Base-by-base conservation (phyloP, 2,329 filamentous ascomycete species). In the Xylaria sp. region DNA sequence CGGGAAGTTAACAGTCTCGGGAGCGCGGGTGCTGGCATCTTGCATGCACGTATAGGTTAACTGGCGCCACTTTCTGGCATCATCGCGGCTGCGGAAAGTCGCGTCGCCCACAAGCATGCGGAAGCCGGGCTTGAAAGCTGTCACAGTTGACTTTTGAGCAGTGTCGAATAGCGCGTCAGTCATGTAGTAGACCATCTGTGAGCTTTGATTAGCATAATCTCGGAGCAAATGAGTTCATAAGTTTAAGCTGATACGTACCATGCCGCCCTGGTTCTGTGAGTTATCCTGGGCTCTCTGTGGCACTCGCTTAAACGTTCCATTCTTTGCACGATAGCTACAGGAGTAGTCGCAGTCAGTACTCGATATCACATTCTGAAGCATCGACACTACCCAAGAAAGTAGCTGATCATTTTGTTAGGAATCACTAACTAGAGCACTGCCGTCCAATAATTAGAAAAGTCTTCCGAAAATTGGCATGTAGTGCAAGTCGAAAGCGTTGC, bases 51-150 rank as follows among this genome's bases (percentile, higher is more conserved):
- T 82, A 71, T 80, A 81, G 8, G 79, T 81, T 12, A 82, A 72
- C 69, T 82, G 82, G 9, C 81, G 81, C 76, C 77, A 83, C 37
- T 80, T 80, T 41, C 77, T 65, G 4, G 79, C 73, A 23, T 80
- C 66, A 2, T 80, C 78, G 44, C 79, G 78, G 68, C 73, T 76
- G 8, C 75, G 73, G 77, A 76, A 80, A 4, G 75, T 74, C 20
- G 80, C 75, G 70, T 85, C 80, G 69, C 83, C 83, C 54, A 84
- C 80, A 18, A 85, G 80, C 83, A 85, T 84, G 70, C 83, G 82
- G 78, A 85, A 85, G 32, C 79, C 86, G 70, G 81, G 80, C 76
- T 83, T 82, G 78, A 84, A 84, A 23, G 82, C 82, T 1, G 82
- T 83, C 18, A 83, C 82, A 7, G 77, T 80, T 3, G 77, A 79